Evolutionary conservation across 2,329 filamentous ascomycete species (phyloP).

Genomic region (Trichophyton simii): DNA sequence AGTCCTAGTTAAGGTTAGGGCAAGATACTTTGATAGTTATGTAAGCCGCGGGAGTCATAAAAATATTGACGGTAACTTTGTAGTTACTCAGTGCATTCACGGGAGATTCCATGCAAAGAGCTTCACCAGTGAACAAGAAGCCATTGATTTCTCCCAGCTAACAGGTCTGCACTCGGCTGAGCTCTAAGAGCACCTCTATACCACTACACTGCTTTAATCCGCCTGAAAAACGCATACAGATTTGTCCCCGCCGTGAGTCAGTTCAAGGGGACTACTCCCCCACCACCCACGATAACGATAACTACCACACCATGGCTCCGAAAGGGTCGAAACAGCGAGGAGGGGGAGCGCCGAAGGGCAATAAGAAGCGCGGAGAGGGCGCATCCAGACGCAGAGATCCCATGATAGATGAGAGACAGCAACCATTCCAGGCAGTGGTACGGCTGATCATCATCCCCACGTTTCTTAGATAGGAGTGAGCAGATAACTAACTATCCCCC

Average conservation of each 20-base stretch:
- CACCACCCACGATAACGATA: not conserved
- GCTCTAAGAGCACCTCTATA: not conserved
- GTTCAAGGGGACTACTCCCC: not conserved
- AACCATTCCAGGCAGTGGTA: constrained; percentile 52
- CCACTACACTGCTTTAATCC: not conserved
- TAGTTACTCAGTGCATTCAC: not conserved
- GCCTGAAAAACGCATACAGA: not conserved
- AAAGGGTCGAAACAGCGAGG: not conserved
- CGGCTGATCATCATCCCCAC: constrained; percentile 21
- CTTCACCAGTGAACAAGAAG: not conserved
- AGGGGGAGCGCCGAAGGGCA: not conserved
- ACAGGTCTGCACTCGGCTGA: too few relatives aligned
- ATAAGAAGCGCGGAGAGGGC: not conserved
- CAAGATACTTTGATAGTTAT: not conserved
- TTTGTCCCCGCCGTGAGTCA: not conserved
- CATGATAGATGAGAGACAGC: constrained; percentile 43
- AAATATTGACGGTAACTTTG: not conserved
- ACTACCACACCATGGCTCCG: not conserved
- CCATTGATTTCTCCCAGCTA: not conserved
- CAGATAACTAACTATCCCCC: not conserved
- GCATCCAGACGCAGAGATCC: constrained; percentile 22
- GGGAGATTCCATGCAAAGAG: not conserved
- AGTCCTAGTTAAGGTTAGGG: not conserved
- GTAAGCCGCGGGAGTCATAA: not conserved
- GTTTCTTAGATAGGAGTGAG: not conserved